Conservation (phyloP, 2,329 filamentous ascomycete species). For the Hypoxylon sp. region DNA sequence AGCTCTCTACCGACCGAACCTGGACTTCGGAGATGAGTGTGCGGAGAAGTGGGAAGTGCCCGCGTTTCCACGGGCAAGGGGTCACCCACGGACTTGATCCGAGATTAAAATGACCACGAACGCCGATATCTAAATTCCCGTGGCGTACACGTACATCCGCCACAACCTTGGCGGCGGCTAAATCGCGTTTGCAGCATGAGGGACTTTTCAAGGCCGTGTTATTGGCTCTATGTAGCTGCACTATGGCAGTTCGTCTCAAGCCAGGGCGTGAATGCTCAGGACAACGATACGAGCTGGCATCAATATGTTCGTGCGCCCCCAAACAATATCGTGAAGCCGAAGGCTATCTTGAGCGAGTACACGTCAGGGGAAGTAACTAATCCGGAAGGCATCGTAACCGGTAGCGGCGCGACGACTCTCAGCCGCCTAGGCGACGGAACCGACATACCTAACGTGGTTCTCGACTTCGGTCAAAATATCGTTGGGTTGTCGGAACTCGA, state of each 20-base stretch:
- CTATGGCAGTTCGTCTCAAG: constrained; percentile 23
- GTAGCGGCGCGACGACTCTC: constrained; percentile 54
- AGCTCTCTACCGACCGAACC: constrained; percentile 9
- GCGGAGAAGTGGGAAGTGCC: neutral
- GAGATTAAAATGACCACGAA: neutral
- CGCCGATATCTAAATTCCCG: neutral
- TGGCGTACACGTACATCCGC: neutral
- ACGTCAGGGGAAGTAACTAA: constrained; percentile 59
- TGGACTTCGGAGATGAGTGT: constrained; percentile 10
- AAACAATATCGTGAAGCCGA: constrained; percentile 53
- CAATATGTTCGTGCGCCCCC: constrained; percentile 59
- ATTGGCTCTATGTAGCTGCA: constrained; percentile 17
- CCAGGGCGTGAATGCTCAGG: constrained; percentile 8
- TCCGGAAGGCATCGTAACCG: constrained; percentile 54
- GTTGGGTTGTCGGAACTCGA: constrained; percentile 61
- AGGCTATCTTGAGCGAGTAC: constrained; percentile 52
- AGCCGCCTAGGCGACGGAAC: constrained; percentile 42
- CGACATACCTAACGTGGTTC: constrained; percentile 58
- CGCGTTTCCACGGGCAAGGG: neutral
- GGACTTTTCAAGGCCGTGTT: constrained; percentile 2
- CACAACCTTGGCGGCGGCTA: neutral
- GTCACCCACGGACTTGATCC: neutral
- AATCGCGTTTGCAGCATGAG: neutral
- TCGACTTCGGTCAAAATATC: constrained; percentile 67
- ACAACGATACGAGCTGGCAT: constrained; percentile 55